Base-by-base conservation (phyloP, 768 basidiomycete genomes). In the Russula earlei region DNA sequence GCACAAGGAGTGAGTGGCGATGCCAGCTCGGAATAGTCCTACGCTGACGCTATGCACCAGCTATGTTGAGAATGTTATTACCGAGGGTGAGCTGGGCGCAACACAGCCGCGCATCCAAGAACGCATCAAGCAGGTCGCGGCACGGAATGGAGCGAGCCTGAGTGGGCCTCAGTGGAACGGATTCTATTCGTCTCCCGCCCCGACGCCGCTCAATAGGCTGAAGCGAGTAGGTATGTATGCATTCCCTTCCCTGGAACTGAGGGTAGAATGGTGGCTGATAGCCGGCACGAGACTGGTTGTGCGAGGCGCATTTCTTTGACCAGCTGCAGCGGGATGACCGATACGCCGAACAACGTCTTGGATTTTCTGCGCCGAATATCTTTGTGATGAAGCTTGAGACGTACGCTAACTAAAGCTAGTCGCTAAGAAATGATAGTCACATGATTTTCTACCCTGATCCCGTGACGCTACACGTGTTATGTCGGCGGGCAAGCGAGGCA, bases 281-380 rank as follows among this genome's bases (percentile, higher is more conserved):
- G 41, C 4, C 17, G n/a, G 49, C 5, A 27, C 48, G 54, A 88
- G 88, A 90, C 63, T 91, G 87, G 86, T 76, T 91, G 19, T 77
- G 84, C 42, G 89, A 90, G 52, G 75, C 77, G 52, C 73, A 77
- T 20, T 87, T 75, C 67, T 89, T 91, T 56, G 87, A 91, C 56
- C 74, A 76, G 15, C 63, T 91, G 54, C 61, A 61, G 11, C 79
- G 74, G 65, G 78, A 84, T 60, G 85, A 88, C 61, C 64, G 62
- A 8, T 91, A 90, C 62, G 72, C 76, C 2, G 61, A 69, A 25
- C 66, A 72, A 9, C 77, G 87, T 6, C 78, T 91, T 27, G 89
- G 89, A 1, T 91, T 80, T 70, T 77, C 75, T 52, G 89, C 89
- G 3, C 81, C 87, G 6, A 91, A 91, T 65, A 78, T 90, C 37